Percentiles rank a stretch among this genome's conserved stretches.
Evolutionary conservation across 2,329 filamentous ascomycete genomes (phyloP).

Genomic region (Calycina herbarum): DNA sequence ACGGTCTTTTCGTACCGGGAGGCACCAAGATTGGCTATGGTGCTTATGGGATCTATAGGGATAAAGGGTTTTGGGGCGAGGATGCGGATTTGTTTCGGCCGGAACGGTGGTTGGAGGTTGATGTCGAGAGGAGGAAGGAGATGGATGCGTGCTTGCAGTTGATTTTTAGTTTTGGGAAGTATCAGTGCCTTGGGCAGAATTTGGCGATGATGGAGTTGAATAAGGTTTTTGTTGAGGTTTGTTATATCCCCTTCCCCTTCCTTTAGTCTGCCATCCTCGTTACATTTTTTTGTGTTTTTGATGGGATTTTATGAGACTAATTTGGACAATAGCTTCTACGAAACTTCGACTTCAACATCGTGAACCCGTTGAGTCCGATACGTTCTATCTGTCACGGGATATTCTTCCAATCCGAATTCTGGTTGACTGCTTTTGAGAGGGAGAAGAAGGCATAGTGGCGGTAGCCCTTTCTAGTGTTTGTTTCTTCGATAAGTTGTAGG

Average conservation of each 20-base stretch:
- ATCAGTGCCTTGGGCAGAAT: conserved; percentile 46
- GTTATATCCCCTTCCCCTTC: conserved; percentile 11
- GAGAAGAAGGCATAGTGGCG: background rate
- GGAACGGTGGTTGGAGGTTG: conserved; percentile 48
- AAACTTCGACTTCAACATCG: conserved; percentile 2
- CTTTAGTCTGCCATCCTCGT: too few relatives aligned
- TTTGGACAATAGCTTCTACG: background rate
- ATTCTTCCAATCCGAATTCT: conserved; percentile 16
- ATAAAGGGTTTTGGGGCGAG: conserved; percentile 31
- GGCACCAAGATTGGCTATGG: conserved; percentile 36
- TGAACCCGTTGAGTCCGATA: conserved; percentile 10
- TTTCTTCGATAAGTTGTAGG: background rate
- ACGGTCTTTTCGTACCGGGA: conserved; percentile 18
- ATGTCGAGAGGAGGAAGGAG: conserved; percentile 18
- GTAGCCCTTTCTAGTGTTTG: background rate
- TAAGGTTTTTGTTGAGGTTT: conserved; percentile 49
- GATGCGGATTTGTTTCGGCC: conserved; percentile 44
- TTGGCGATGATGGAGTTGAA: conserved; percentile 51
- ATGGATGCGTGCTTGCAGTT: conserved; percentile 44
- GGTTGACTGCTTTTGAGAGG: conserved; percentile 10
- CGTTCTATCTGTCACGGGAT: conserved; percentile 10
- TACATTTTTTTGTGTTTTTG: too few relatives aligned
- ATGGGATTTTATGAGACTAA: background rate
- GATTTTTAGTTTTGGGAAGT: conserved; percentile 47
- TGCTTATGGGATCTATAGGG: conserved; percentile 40